Evolutionary conservation across 2,329 filamentous ascomycete species (phyloP), one percentile per base, ranked within the genome.

Genomic region (Dryadomyces quercivorus): DNA sequence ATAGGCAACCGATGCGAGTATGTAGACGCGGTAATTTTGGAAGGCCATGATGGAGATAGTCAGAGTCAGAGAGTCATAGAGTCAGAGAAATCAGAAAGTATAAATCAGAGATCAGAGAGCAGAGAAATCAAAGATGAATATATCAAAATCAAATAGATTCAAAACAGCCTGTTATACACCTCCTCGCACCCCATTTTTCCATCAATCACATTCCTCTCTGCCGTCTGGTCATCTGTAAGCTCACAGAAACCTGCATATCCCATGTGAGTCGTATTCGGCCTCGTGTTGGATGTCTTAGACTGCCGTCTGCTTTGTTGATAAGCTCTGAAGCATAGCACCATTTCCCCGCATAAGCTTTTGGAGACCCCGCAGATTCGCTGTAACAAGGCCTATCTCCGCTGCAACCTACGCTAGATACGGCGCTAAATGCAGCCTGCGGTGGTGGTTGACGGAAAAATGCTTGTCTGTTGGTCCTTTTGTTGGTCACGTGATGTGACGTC

Each of bases 1-100:
- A 12, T 52, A 52, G 40, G 42, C 50, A 21, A 52, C 50, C 22
- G 50, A 52, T 2, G 50, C 26, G n/a, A 52, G 50, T 6, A 51
- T 38, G 16, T 51, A 52, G 42, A 52, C 50, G 15, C 50, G 50
- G 31, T 45, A 45, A 42, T 52, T 52, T 10, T 52, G 12, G 16
- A 44, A 44, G 42, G 8, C 42, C 48, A 50, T 50, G 18, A 2
- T 42, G 8, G 26, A 18, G 5, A 15, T 5, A 8, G 8, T 4
- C 8, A 31, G 26, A 31, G 8, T 31, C 26, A 31, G 26, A 31
- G 26, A 42, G 26, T 31, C 4, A n/a, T n/a, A 31, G 8, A 31
- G 8, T 31, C 42, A 44, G n/a, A 44, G 42, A 44, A 44, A 5
- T 3, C 42, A 18, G 38, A 42, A 42, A n/a, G n/a, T n/a, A n/a